Evolutionary conservation across 1,284 basidiomycete species (phyloP), one percentile per base, ranked within the genome.

Genomic region (Trichosporon faecale): DNA sequence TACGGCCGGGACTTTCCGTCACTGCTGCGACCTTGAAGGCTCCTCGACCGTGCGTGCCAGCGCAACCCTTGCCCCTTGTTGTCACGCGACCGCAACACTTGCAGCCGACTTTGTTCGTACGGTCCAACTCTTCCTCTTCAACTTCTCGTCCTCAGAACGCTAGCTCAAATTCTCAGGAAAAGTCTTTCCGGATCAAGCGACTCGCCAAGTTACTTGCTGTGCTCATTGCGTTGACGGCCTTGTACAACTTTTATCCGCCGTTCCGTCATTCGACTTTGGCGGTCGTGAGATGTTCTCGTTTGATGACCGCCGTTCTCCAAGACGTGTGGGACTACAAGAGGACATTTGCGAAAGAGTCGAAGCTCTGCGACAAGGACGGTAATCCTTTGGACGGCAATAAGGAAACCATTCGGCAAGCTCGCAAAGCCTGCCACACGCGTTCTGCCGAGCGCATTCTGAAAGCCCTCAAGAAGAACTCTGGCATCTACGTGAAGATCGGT

Each of bases 401-500:
- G 57, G 60, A 72, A 9, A 60, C 67, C 25, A 86, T 88, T 52
- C 81, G 86, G 31, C 79, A 86, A 49, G 90, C 89, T 1, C 88
- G 90, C 76, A 91, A 90, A 27, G 85, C 88, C 37, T 96, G 94
- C 80, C 94, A 96, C 83, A 87, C 84, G 33, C 87, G 93, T 31
- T 94, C 92, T 79, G 93, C 93, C 5, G 80, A 86, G 70, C 85
- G 94, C 69, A 89, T 95, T 52, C 84, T 95, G 70, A 87, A 87
- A 71, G 92, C 93, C 8, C 85, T 97, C 27, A 86, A 94, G 70
- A 89, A 89, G 9, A 98, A 98, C 78, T 96, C 96, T 86, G 83
- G 83, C 9, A 81, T 83, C 66, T 84, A 84, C 69, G 83, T 84
- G 66, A 79, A 84, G 76, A 77, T 85, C 27, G 95, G 94, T 1